phyloP scores from a whole-genome alignment of 306 rosid species.

The Purshia tridentata region DNA sequence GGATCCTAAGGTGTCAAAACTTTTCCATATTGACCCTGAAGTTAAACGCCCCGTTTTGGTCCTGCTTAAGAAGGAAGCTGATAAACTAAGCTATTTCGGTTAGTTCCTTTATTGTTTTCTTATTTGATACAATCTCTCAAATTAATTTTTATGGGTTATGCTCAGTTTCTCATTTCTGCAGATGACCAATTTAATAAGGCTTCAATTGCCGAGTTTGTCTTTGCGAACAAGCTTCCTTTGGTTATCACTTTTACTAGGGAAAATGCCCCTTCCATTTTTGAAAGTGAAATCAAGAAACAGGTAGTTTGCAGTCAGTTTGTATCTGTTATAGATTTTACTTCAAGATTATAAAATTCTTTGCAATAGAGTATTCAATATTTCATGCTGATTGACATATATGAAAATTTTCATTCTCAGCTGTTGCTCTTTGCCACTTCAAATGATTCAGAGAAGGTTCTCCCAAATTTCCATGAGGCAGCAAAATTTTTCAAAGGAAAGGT shows the following conservation, averaged over 20 bases:
- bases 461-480: constrained; percentile 75
- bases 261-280: constrained; percentile 78
- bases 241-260: constrained; percentile 82
- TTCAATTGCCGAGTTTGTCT: constrained; percentile 66
- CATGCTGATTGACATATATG: constrained; percentile 19
- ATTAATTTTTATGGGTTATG: constrained; percentile 5
- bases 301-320: constrained; percentile 39
- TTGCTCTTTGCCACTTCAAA: constrained; percentile 69
- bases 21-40: constrained; percentile 72
- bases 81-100: constrained; percentile 79
- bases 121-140: neutral
- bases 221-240: constrained; percentile 84
- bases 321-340: neutral
- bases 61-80: constrained; percentile 82
- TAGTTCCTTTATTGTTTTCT: constrained; percentile 23
- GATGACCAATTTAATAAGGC: constrained; percentile 77
- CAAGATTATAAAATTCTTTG: neutral
- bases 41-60: constrained; percentile 88
- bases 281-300: constrained; percentile 93
- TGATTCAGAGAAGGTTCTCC: constrained; percentile 65
- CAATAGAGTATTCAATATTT: neutral
- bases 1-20: constrained; percentile 83
- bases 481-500: constrained; percentile 94
- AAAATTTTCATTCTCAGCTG: constrained; percentile 46
- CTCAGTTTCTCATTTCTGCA: constrained; percentile 38